phyloP scores from a whole-genome alignment of 2,329 filamentous ascomycete species.

The Fusarium sp. region DNA sequence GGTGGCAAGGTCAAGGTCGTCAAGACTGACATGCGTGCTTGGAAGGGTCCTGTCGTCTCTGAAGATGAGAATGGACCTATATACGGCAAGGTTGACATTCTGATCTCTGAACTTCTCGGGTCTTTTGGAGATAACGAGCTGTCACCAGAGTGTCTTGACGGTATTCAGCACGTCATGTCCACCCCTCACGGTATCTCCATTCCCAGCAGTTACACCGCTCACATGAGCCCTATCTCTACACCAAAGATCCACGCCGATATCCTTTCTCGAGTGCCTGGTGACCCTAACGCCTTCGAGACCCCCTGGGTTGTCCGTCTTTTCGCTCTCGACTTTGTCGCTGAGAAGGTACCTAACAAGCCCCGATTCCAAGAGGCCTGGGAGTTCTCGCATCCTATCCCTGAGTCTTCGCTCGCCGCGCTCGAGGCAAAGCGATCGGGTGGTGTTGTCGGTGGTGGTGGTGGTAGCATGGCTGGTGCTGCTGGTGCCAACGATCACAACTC shows the following conservation, averaged over 20 bases:
- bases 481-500: slow-evolving; percentile 93
- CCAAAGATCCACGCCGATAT: slow-evolving; percentile 89
- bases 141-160: slow-evolving; percentile 95
- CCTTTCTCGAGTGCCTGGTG: slow-evolving; percentile 68
- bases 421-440: slow-evolving; percentile 72
- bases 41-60: slow-evolving; percentile 80
- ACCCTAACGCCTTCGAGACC: slow-evolving; percentile 83
- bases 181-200: slow-evolving; percentile 89
- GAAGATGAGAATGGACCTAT: slow-evolving; percentile 59
- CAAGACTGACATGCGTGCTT: slow-evolving; percentile 96
- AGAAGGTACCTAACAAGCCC: slow-evolving; percentile 66
- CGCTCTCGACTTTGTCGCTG: slow-evolving; percentile 86
- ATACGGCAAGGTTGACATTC: slow-evolving; percentile 83
- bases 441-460: slow-evolving; percentile 74
- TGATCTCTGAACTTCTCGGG: slow-evolving; percentile 92
- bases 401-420: slow-evolving; percentile 66
- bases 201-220: slow-evolving; percentile 91
- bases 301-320: slow-evolving; percentile 96
- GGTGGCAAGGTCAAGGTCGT: slow-evolving; percentile 83
- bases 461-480: slow-evolving; percentile 79
- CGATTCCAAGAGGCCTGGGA: slow-evolving; percentile 84
- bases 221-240: slow-evolving; percentile 90
- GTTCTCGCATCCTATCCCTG: slow-evolving; percentile 80
- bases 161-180: slow-evolving; percentile 89
- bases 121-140: slow-evolving; percentile 98